Evolutionary conservation across 2,329 filamentous ascomycete genomes (phyloP).

Genomic region (Verticillium klebahnii): DNA sequence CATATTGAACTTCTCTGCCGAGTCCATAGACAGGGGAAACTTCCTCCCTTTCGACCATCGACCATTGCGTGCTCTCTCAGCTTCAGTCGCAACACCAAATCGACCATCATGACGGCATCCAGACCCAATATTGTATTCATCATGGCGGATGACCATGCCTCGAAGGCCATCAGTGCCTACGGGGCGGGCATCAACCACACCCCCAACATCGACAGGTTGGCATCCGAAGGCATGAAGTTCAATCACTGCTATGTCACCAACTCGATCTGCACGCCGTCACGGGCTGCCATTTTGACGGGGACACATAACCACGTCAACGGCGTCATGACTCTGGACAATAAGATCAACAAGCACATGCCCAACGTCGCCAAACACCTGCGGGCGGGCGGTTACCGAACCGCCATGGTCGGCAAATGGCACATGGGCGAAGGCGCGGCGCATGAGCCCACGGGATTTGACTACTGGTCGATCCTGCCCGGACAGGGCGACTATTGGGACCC

Average conservation of each 20-base stretch:
- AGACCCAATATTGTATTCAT: constrained; percentile 39
- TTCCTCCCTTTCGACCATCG: not conserved
- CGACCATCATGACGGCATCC: not conserved
- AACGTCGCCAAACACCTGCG: constrained; percentile 47
- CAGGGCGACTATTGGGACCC: constrained; percentile 50
- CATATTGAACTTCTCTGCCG: not conserved
- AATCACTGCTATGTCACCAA: constrained; percentile 35
- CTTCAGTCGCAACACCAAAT: not conserved
- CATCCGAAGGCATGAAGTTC: constrained; percentile 43
- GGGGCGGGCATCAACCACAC: constrained; percentile 47
- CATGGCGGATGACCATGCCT: constrained; percentile 50
- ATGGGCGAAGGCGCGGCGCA: constrained; percentile 42
- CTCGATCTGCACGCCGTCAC: constrained; percentile 26
- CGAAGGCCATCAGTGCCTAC: constrained; percentile 43
- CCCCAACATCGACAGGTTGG: constrained; percentile 45
- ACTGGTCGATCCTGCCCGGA: constrained; percentile 46
- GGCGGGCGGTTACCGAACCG: constrained; percentile 41
- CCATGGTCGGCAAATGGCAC: constrained; percentile 52
- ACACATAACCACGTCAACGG: constrained; percentile 50
- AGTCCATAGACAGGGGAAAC: not conserved
- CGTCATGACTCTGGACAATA: constrained; percentile 42
- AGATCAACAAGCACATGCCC: constrained; percentile 44
- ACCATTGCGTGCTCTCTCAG: not conserved
- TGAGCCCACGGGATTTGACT: constrained; percentile 45
- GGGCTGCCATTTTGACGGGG: constrained; percentile 44